phyloP scores from a whole-genome alignment of 768 basidiomycete genomes.

The Lactifluus volemus region DNA sequence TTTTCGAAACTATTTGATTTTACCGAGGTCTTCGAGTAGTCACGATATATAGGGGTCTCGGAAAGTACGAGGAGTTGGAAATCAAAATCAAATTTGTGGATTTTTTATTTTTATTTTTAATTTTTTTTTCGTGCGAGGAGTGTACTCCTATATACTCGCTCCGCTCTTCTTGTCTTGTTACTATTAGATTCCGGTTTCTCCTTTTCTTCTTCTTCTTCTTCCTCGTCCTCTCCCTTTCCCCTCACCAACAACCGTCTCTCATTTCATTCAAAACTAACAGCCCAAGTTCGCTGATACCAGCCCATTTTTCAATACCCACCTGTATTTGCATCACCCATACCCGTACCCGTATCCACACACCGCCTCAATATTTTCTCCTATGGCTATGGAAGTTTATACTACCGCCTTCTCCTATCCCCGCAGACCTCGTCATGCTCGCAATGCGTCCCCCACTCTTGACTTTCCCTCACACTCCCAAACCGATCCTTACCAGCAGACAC shows the following conservation, averaged over 20 bases:
- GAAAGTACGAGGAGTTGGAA: not conserved
- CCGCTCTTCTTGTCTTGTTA: not conserved
- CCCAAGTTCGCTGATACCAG: conserved; percentile 19
- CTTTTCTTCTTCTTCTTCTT: conserved; percentile 17
- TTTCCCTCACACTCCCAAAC: conserved; percentile 39
- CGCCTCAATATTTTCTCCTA: conserved; percentile 31
- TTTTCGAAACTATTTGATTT: conserved; percentile 61
- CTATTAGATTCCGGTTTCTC: conserved; percentile 14
- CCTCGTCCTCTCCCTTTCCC: conserved; percentile 4
- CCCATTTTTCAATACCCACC: conserved; percentile 18
- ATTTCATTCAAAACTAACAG: conserved; percentile 15
- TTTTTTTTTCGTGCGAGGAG: not conserved
- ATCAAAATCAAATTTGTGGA: not conserved
- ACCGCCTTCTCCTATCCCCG: conserved; percentile 90
- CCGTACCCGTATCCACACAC: conserved; percentile 13
- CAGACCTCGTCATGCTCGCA: conserved; percentile 62
- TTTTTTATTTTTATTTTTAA: not conserved
- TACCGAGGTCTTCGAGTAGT: conserved; percentile 4
- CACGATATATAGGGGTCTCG: conserved; percentile 12
- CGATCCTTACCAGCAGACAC: conserved; percentile 32
- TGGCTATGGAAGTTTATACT: conserved; percentile 97
- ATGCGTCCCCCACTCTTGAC: conserved; percentile 56
- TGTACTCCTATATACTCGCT: not conserved
- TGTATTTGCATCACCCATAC: conserved; percentile 21
- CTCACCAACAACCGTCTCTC: conserved; percentile 6